Evolutionary conservation across 2,329 filamentous ascomycete species (phyloP).

Genomic region (Aspergillus hiratsukae): DNA sequence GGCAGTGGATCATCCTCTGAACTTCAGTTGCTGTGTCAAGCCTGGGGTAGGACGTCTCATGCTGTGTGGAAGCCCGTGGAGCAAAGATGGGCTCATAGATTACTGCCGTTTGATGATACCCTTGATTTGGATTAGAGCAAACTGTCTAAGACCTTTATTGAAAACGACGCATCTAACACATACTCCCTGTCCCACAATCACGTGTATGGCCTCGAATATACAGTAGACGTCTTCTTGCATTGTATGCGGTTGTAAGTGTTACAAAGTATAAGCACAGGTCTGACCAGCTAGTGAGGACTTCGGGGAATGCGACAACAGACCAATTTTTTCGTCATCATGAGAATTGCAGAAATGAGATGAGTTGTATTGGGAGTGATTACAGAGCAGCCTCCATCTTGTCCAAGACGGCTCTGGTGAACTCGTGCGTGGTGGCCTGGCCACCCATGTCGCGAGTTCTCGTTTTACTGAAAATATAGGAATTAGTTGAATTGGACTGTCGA

Average conservation of each 20-base stretch:
- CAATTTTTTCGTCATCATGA: slow-evolving; percentile 21
- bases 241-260: slow-evolving; percentile 23
- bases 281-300: slow-evolving; percentile 9
- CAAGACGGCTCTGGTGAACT: slow-evolving; percentile 92
- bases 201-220: slow-evolving; percentile 12
- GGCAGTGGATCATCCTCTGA: not conserved
- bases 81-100: not conserved
- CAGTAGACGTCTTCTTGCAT: slow-evolving; percentile 20
- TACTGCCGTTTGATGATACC: not conserved
- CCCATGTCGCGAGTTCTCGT: slow-evolving; percentile 94
- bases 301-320: slow-evolving; percentile 12
- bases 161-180: slow-evolving; percentile 12
- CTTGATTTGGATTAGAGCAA: not conserved
- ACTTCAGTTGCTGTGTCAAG: not conserved
- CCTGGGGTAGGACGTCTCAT: not conserved
- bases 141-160: slow-evolving; percentile 6
- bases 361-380: slow-evolving; percentile 41
- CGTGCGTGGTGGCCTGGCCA: slow-evolving; percentile 79
- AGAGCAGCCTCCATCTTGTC: slow-evolving; percentile 81
- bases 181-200: slow-evolving; percentile 9
- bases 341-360: slow-evolving; percentile 17
- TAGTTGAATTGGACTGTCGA: slow-evolving; percentile 28
- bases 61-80: not conserved
- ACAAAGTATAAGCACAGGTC: slow-evolving; percentile 21
- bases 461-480: slow-evolving; percentile 55